These are phyloP conservation scores for Salix suchowensis DNA, from an alignment of 345 rosid species.

Conservation along the genomic window DNA sequence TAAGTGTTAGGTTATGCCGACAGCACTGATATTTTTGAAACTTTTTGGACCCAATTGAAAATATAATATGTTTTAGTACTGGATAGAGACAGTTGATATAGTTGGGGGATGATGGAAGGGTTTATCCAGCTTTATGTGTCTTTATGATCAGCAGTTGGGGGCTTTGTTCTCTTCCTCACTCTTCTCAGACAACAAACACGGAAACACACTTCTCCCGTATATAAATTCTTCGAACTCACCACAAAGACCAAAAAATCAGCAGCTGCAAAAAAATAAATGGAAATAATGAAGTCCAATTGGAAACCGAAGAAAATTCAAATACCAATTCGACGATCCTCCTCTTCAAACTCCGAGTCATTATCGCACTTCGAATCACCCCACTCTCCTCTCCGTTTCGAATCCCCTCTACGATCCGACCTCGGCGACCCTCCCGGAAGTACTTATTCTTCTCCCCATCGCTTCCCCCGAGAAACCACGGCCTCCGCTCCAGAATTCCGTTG, in stretches of 20 bases:
- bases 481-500: constrained; percentile 30
- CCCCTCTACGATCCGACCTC: constrained; percentile 65
- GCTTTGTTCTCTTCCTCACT: not conserved
- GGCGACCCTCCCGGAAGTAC: constrained; percentile 37
- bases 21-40: not conserved
- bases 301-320: constrained; percentile 11
- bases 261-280: not conserved
- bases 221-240: constrained; percentile 2
- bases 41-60: not conserved
- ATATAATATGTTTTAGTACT: not conserved
- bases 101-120: not conserved
- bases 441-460: constrained; percentile 27
- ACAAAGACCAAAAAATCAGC: not conserved
- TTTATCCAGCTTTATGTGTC: not conserved
- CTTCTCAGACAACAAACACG: not conserved
- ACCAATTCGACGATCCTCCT: constrained; percentile 41
- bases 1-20: too few relatives aligned
- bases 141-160: not conserved
- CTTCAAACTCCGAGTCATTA: constrained; percentile 55
- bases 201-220: not conserved
- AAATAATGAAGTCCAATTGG: not conserved
- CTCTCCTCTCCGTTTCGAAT: constrained; percentile 63
- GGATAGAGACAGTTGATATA: not conserved
- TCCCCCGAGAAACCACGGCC: constrained; percentile 45
- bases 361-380: constrained; percentile 49